Percentiles rank a stretch among this genome's conserved stretches.
phyloP scores from a whole-genome alignment of 176 grass and related monocot genomes.

The Oryza nivara region DNA sequence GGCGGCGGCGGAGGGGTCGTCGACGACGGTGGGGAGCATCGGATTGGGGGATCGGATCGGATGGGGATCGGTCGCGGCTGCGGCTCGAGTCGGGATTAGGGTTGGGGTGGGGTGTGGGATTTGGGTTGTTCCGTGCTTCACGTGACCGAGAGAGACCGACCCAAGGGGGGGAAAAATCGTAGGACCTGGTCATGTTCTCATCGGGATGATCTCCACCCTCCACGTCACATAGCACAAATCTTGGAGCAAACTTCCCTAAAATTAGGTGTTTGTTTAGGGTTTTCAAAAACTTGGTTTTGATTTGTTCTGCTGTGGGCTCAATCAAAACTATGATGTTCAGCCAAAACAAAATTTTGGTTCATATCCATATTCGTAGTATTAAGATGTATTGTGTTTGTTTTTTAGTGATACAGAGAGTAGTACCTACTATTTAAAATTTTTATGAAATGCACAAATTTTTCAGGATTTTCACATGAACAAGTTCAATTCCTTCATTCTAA shows the following conservation, averaged over 20 bases:
- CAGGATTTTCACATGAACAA: too few relatives aligned
- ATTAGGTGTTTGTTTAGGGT: background rate
- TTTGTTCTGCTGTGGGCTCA: too few relatives aligned
- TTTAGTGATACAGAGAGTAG: too few relatives aligned
- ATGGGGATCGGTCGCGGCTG: background rate
- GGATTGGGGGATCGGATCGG: constrained; percentile 35
- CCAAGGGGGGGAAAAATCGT: background rate
- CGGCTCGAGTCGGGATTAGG: constrained; percentile 52
- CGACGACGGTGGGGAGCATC: constrained; percentile 48
- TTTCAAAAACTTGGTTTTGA: too few relatives aligned
- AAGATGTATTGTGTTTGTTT: too few relatives aligned
- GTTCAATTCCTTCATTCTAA: too few relatives aligned
- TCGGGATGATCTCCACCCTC: background rate
- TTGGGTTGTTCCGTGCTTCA: constrained; percentile 8
- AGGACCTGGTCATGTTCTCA: background rate
- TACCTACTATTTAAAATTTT: too few relatives aligned
- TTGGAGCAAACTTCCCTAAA: background rate
- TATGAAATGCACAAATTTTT: too few relatives aligned
- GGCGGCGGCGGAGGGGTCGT: constrained; percentile 53
- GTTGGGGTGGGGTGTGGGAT: constrained; percentile 13
- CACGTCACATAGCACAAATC: background rate
- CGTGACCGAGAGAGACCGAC: background rate
- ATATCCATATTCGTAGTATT: too few relatives aligned
- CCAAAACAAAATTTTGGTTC: too few relatives aligned
- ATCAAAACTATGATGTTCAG: too few relatives aligned